These are phyloP conservation scores for Exophiala mesophila DNA, from an alignment of 2,329 filamentous ascomycete genomes.

Conservation along the genomic window DNA sequence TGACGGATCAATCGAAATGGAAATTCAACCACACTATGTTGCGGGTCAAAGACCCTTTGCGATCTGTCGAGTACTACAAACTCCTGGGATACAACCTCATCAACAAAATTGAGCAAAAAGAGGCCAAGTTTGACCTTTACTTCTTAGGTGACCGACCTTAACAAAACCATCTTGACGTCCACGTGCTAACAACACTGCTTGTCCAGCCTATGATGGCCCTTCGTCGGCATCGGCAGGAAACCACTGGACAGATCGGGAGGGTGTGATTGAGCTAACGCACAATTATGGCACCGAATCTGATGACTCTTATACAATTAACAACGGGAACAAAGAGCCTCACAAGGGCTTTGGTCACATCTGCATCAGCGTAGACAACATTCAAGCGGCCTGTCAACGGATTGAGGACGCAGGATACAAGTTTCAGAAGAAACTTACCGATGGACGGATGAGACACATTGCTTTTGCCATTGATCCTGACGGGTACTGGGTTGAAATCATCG, in stretches of 20 bases:
- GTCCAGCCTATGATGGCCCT: constrained; percentile 67
- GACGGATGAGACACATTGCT: constrained; percentile 80
- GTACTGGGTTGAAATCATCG: constrained; percentile 61
- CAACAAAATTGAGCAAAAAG: constrained; percentile 74
- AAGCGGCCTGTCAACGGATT: constrained; percentile 82
- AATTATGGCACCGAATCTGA: constrained; percentile 88
- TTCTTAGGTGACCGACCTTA: constrained; percentile 67
- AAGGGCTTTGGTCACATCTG: constrained; percentile 83
- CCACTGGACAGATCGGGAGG: constrained; percentile 76
- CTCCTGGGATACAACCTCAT: constrained; percentile 83
- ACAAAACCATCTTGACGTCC: too few relatives aligned
- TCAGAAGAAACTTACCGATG: constrained; percentile 90
- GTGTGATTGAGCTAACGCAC: constrained; percentile 78
- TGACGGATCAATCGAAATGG: constrained; percentile 47
- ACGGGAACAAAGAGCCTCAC: constrained; percentile 85
- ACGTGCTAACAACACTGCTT: neutral
- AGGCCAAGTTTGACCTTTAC: constrained; percentile 91
- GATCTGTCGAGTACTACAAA: constrained; percentile 81
- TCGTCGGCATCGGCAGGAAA: constrained; percentile 68
- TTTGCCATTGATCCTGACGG: constrained; percentile 85
- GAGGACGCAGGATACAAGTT: constrained; percentile 89
- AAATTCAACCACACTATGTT: constrained; percentile 68
- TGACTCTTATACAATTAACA: constrained; percentile 71
- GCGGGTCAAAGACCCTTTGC: constrained; percentile 71
- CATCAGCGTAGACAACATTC: constrained; percentile 76